A percentile compares a stretch with the other conserved stretches of the same genome.
Conservation (phyloP, 331 rosid species). For the Erythrophleum ivorense region DNA sequence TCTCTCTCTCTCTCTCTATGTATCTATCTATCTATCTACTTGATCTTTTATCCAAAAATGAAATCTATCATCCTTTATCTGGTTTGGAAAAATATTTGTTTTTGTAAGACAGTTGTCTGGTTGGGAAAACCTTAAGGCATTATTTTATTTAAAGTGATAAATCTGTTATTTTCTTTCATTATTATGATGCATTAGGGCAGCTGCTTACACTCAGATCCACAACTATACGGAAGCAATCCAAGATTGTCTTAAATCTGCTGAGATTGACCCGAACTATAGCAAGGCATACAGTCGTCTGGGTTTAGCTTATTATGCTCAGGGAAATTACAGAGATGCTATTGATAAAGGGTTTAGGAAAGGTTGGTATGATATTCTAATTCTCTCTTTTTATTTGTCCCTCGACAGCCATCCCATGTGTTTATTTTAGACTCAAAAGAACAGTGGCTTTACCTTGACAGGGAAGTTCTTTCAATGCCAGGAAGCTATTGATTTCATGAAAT, state of each 20-base stretch:
- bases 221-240: constrained; percentile 76
- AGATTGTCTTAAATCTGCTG: constrained; percentile 79
- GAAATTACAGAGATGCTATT: constrained; percentile 84
- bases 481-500: constrained; percentile 9
- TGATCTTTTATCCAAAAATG: neutral
- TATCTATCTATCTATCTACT: neutral
- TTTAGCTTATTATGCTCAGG: constrained; percentile 78
- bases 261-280: constrained; percentile 83
- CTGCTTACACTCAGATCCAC: constrained; percentile 83
- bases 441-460: neutral
- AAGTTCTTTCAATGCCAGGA: neutral
- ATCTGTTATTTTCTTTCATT: constrained; percentile 34
- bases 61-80: constrained; percentile 6
- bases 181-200: constrained; percentile 72
- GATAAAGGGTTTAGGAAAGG: constrained; percentile 80
- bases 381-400: constrained; percentile 5
- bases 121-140: constrained; percentile 21
- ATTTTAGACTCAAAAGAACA: neutral
- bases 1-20: neutral
- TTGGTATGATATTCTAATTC: constrained; percentile 42
- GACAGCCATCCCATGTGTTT: constrained; percentile 4
- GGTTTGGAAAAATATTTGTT: neutral
- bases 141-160: constrained; percentile 16
- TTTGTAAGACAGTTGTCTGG: constrained; percentile 1
- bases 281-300: constrained; percentile 98